phyloP scores from a whole-genome alignment of 352 stramenopile genomes.

The Plasmopara halstedii region DNA sequence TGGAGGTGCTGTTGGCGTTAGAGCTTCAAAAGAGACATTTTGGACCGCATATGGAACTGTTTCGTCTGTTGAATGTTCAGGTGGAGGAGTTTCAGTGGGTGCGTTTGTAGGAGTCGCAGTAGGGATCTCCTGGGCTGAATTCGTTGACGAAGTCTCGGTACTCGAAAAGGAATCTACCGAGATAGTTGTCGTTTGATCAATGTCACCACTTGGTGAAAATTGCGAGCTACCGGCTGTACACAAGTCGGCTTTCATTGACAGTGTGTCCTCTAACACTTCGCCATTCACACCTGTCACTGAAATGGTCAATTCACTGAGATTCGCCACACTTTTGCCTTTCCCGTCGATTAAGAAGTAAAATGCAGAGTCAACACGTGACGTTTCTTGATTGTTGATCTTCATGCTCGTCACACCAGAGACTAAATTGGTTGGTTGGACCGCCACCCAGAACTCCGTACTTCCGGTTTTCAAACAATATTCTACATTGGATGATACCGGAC shows the following conservation, averaged over 20 bases:
- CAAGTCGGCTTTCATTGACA: constrained; percentile 37
- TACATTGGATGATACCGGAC: constrained; percentile 35
- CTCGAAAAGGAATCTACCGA: too few relatives aligned
- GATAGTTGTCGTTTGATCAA: constrained; percentile 5
- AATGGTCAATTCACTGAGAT: constrained; percentile 38
- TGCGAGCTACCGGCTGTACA: constrained; percentile 42
- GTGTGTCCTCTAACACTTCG: constrained; percentile 42
- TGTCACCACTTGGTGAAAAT: constrained; percentile 22
- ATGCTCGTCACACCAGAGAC: constrained; percentile 43
- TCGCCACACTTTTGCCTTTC: constrained; percentile 24
- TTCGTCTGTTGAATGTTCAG: background rate
- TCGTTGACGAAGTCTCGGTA: background rate
- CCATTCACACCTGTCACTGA: constrained; percentile 40
- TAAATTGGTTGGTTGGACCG: constrained; percentile 55
- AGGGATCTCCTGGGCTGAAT: background rate
- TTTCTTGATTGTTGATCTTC: constrained; percentile 45
- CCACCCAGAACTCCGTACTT: constrained; percentile 50
- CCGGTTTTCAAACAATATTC: constrained; percentile 64
- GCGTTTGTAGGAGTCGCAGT: background rate
- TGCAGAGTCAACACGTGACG: constrained; percentile 51
- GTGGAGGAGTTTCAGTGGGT: background rate
- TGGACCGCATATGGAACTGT: background rate
- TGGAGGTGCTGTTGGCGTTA: background rate
- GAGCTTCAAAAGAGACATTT: background rate
- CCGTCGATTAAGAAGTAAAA: constrained; percentile 65